Evolutionary conservation across 208 protist genomes (phyloP), one percentile per base, ranked within the genome.

Genomic region (Acanthamoeba triangularis): DNA sequence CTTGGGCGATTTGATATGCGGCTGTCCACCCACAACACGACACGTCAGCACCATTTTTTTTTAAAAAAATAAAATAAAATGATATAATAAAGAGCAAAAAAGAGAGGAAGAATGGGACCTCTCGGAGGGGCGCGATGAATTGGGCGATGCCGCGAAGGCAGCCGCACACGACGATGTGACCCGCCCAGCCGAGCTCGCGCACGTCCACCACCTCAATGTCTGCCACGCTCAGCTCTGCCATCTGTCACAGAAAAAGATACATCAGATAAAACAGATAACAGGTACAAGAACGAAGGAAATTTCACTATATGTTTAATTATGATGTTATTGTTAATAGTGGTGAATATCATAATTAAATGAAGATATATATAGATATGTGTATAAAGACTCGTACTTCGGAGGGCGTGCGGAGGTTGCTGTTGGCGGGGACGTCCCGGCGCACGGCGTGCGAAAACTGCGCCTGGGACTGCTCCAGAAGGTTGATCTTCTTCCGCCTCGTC

Each of bases 151-250:
- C 85, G 35, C 85, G 59, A 18, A 92, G 47, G 44, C 54, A 92
- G 13, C 85, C 85, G 35, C 54, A 76, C 54, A 92, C 63, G 37
- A 92, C 54, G 35, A 92, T 92, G 44, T 92, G 85, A 6, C 41
- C 85, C 47, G 11, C 54, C 85, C 85, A 92, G 33, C 47, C 30
- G 11, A 56, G 25, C 85, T 65, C 20, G 30, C 85, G 54, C 33
- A 92, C 85, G 37, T 92, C 85, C n/a, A 65, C 20, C 25, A 72
- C 56, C 54, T 92, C 85, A 25, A 92, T 65, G 54, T 92, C 85
- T 3, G 33, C 30, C 47, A 65, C 33, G 16, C 41, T 18, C 37
- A 92, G n/a, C 18, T 23, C 33, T 8, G 30, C 85, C 47, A 74
- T 52, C 85, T n/a, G n/a, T n/a, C n/a, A n/a, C n/a, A n/a, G n/a